A percentile compares a stretch with the other conserved stretches of the same genome.
Evolutionary conservation across 1,139 yeast genomes (phyloP).

Genomic region (Petasospora fabianii): DNA sequence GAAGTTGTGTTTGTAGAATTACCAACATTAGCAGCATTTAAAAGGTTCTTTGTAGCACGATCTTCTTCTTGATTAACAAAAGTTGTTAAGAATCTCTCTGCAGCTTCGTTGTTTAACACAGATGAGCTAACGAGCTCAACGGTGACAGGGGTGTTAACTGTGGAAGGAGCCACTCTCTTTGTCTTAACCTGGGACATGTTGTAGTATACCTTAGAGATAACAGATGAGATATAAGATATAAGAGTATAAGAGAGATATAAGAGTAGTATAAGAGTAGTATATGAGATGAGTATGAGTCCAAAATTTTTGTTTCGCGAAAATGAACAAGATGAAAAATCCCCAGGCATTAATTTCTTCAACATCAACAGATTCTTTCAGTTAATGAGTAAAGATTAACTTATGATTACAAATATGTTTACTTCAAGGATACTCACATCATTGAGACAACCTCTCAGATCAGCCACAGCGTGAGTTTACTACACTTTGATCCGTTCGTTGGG

Average conservation of each 20-base stretch:
- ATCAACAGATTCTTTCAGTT: not conserved
- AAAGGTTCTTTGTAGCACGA: slow-evolving; percentile 14
- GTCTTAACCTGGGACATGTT: slow-evolving; percentile 16
- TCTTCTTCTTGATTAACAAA: slow-evolving; percentile 40
- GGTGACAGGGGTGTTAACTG: slow-evolving; percentile 51
- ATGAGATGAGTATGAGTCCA: too few species aligned
- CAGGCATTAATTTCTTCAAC: too few species aligned
- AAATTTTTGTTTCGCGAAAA: not conserved
- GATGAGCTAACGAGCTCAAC: slow-evolving; percentile 34
- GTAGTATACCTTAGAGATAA: not conserved
- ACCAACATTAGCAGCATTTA: slow-evolving; percentile 9
- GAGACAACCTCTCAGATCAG: slow-evolving; percentile 6
- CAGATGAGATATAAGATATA: too few species aligned
- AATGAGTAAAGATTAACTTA: too few species aligned
- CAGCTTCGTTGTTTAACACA: slow-evolving; percentile 37
- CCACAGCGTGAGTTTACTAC: slow-evolving; percentile 6
- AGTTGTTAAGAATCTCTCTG: slow-evolving; percentile 43
- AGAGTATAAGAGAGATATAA: too few species aligned
- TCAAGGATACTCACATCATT: slow-evolving; percentile 6
- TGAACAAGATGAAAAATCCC: slow-evolving; percentile 2
- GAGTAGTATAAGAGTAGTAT: too few species aligned
- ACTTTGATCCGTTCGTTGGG: not conserved
- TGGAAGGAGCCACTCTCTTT: slow-evolving; percentile 41
- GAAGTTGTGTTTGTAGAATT: slow-evolving; percentile 17
- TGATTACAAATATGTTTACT: slow-evolving; percentile 5